Evolutionary conservation across 305 asterid species (phyloP), one percentile per base, ranked within the genome.

Genomic region (Ilex paraguariensis): DNA sequence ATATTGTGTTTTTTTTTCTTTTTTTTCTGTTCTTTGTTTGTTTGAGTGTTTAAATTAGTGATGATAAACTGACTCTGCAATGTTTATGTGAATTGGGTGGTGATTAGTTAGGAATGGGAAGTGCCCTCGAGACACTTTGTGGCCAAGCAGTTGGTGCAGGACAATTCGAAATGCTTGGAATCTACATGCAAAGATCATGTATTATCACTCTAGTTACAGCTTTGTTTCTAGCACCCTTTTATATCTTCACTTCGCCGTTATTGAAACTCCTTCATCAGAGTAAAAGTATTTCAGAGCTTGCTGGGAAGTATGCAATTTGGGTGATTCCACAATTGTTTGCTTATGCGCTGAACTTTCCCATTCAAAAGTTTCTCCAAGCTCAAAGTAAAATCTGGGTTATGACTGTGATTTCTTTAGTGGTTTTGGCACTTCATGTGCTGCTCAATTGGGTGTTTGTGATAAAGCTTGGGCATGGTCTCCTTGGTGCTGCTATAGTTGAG

Each of bases 101-200:
- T 36, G 6, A 36, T 36, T 44, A 72, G 81, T 17, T 76, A 54
- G 79, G 82, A 17, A 73, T 77, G 82, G 82, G 76, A 51, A 77
- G 79, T 54, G 82, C 79, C 11, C 64, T 77, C 6, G 82, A 74
- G 50, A 77, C 79, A 31, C 76, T 77, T 0, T 73, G 76, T 31
- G 82, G 82, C 31, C 82, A 77, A 56, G 82, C 82, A 1, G 76
- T 73, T 4, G 82, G 82, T 5, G 82, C 79, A 8, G 68, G 69
- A 53, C 70, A 66, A 40, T 66, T 59, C 60, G 49, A 61, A 53
- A 76, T 72, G 78, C 65, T 76, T 11, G 82, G 82, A 16, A 69
- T 73, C 54, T 77, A 73, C 54, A 57, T 77, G 73, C 82, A 77
- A 49, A 77, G 73, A 21, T 77, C 82, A 57, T 77, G 71, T 62